Base-by-base conservation (phyloP, 2,329 filamentous ascomycete genomes). In the Ophiostoma fasciatum region DNA sequence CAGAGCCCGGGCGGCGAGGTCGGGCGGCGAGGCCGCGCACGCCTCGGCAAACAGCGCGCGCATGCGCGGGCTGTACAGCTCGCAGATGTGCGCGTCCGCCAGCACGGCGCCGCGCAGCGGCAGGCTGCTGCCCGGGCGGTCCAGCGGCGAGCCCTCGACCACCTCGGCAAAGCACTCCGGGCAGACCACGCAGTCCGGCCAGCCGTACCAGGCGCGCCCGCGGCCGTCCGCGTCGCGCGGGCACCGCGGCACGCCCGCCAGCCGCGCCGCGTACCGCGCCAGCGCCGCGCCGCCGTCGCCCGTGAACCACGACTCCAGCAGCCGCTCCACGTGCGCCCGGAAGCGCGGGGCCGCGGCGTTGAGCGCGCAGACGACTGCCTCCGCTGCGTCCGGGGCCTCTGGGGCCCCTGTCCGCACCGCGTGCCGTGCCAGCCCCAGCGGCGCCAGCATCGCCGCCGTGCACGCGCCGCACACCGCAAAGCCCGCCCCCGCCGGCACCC, bases 381-480 rank as follows among this genome's bases (percentile, higher is more conserved):
- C n/a, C 4, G 45, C 46, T 4, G 10, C 29, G 17, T 31, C 36
- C 1, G 45, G 42, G 5, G 44, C 28, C 2, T 41, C 36, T 46
- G 51, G 9, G 40, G 45, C 12, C 22, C 9, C 22, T 4, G 9
- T 8, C 22, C 8, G 22, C 22, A 23, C 5, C 22, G 50, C 44
- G n/a, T n/a, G n/a, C n/a, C n/a, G n/a, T n/a, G n/a, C 37, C 4
- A 61, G 38, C 4, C 44, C 48, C 3, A 58, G 39, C 1, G 55
- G 42, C 37, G 54, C 50, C 7, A 54, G 36, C 18, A 60, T 41
- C 7, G 45, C 48, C 4, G 49, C 50, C 20, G 52, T 51, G 36
- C 60, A 62, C 1, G 50, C 49, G 4, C 49, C 51, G 38, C 57
- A 62, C 17, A 63, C 46, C 10, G 42, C 47, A 36, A 60, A 63